Percentiles rank a stretch among this genome's conserved stretches.
Conservation (phyloP, 345 rosid species). For the Populus euphratica region DNA sequence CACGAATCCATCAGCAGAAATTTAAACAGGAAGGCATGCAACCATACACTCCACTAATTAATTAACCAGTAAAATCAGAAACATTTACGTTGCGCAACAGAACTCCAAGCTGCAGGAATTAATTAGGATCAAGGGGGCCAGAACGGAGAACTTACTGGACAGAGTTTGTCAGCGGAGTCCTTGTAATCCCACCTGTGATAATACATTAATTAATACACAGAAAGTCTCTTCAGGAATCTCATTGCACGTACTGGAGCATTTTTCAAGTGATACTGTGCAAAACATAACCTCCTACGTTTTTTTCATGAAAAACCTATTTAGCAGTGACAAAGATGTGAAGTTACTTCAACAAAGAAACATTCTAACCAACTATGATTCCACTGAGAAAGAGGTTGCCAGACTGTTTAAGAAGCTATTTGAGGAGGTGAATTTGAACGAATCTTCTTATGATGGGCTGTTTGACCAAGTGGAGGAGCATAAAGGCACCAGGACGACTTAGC, state of each 20-base stretch:
- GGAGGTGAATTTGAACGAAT: slow-evolving; percentile 24
- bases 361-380: slow-evolving; percentile 17
- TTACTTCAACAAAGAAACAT: slow-evolving; percentile 24
- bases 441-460: slow-evolving; percentile 39
- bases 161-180: slow-evolving; percentile 36
- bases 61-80: slow-evolving; percentile 6
- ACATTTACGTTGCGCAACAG: slow-evolving; percentile 11
- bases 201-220: slow-evolving; percentile 30
- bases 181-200: slow-evolving; percentile 36
- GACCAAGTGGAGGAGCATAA: slow-evolving; percentile 35
- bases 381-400: neutral
- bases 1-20: slow-evolving; percentile 23
- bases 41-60: slow-evolving; percentile 46
- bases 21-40: slow-evolving; percentile 41
- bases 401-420: slow-evolving; percentile 34
- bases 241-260: slow-evolving; percentile 42
- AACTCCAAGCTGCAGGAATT: slow-evolving; percentile 33
- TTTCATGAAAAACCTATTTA: slow-evolving; percentile 34
- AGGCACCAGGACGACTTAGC: slow-evolving; percentile 3
- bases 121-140: slow-evolving; percentile 28
- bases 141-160: slow-evolving; percentile 35
- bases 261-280: slow-evolving; percentile 14
- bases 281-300: slow-evolving; percentile 42
- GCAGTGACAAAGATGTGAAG: slow-evolving; percentile 32
- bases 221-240: slow-evolving; percentile 46